Base-by-base conservation (phyloP, 1,284 basidiomycete species). In the Trametes sp. region DNA sequence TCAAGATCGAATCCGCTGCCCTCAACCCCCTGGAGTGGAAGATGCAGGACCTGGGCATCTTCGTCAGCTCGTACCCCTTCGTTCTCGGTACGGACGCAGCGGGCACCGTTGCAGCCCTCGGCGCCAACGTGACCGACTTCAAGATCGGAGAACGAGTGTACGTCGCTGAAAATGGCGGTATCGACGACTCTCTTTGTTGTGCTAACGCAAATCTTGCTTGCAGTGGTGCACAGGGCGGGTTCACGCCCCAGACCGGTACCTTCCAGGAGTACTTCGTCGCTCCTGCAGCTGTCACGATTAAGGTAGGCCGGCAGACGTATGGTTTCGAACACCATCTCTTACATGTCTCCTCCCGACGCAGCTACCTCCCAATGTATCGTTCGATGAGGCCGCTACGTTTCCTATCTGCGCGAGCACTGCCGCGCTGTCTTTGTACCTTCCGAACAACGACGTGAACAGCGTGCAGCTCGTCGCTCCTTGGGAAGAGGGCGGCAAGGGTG, bases 361-460 rank as follows among this genome's bases (percentile, higher is more conserved):
- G 38, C 14, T 41, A 4, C 38, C 38, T 6, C 16, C 13, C 16
- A 41, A 19, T 19, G 19, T 41, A 14, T 41, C 38, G 1, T 41
- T 41, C 16, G 38, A 41, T 19, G 38, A 41, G 19, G 38, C 14
- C 3, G 38, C 38, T 19, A 41, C 38, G 16, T 19, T 41, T 2
- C 16, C 38, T 19, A 41, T 72, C 21, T 67, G 70, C 53, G 66
- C 72, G 38, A 74, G 71, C 14, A 4, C 23, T 61, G 77, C 78
- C 1, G 77, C 78, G 0, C 72, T 79, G 9, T 80, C 77, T 0
- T 65, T 83, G 14, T 83, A 79, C 65, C 71, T 76, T 54, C 8
- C 56, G 73, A 23, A 69, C 72, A 11, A 29, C 3, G 21, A 19
- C 28, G 10, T 45, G 21, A 36, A 56, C 46, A 78, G 75, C 8